Percentiles rank a stretch among this genome's conserved stretches.
Conservation (phyloP, 805 yeast species). For the Pichia deserticola region DNA sequence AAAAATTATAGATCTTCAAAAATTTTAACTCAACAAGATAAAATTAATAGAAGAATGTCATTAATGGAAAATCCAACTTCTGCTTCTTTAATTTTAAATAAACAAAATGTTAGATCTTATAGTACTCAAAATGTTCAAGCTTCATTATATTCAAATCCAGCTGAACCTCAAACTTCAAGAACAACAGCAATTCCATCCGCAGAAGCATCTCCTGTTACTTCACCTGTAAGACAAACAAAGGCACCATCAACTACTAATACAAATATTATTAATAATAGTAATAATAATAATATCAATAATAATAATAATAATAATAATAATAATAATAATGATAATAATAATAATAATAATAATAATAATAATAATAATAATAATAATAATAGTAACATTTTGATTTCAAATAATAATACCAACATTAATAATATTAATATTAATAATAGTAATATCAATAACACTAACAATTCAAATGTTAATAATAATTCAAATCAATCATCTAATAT, state of each 20-base stretch:
- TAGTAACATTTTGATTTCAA: too few species aligned
- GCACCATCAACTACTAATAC: neutral
- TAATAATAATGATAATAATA: neutral
- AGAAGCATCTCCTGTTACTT: constrained; percentile 20
- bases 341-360: too few species aligned
- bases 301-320: neutral
- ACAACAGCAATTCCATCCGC: constrained; percentile 27
- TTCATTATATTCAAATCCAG: constrained; percentile 42
- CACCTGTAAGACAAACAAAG: constrained; percentile 17
- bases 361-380: neutral
- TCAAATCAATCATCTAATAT: neutral
- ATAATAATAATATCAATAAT: neutral
- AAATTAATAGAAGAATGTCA: constrained; percentile 32
- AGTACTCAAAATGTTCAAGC: constrained; percentile 33
- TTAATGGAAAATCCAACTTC: constrained; percentile 39
- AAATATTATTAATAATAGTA: neutral
- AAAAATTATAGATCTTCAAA: constrained; percentile 39
- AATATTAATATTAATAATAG: too few species aligned
- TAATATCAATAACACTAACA: neutral
- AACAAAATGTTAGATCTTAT: constrained; percentile 28
- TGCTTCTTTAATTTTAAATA: constrained; percentile 30
- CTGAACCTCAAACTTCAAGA: constrained; percentile 60
- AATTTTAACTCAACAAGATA: constrained; percentile 18
- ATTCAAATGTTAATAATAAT: neutral
- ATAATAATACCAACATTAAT: too few species aligned